Evolutionary conservation across 2,329 filamentous ascomycete species (phyloP), one percentile per base, ranked within the genome.

Genomic region (Colletotrichum nymphaeae): DNA sequence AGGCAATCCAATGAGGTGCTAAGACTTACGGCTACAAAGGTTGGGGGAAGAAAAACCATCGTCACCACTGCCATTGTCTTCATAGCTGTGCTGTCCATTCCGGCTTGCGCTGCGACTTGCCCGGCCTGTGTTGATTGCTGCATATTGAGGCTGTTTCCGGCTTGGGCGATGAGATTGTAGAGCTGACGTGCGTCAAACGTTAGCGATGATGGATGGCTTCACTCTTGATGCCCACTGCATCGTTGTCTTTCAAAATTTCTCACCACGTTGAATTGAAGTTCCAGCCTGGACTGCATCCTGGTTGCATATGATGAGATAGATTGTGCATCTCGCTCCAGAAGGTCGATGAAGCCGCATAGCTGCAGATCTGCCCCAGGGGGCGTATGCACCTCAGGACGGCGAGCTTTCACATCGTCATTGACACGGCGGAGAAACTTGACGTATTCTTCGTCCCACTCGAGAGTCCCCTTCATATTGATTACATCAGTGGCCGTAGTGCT

Each of bases 11-110:
- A 35, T 1, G 28, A 46, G 0, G 4, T 11, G 19, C 7, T n/a
- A 3, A 3, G 26, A 55, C 46, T 55, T 11, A 35, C 62, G 16
- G 62, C 62, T 19, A 64, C 12, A 9, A 64, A 64, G 26, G 62
- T 35, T 5, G 46, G 46, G 16, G 62, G 46, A 14, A 64, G 62
- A 2, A 64, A 64, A 2, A 64, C 1, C 62, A 64, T 64, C 22
- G 62, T 64, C 19, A 56, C 28, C 9, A 64, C 32, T n/a, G 62
- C 62, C 16, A 64, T 22, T 12, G 46, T 37, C 30, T 64, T 64
- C 46, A 56, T 64, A 22, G 58, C 58, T 5, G 35, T 62, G 58
- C 58, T 62, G 37, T 62, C 58, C 4, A 62, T 24, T 1, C 35
- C 58, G 12, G 58, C 58, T 9, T 46, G 46, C 22, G 35, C 14